Percentiles rank a stretch among this genome's conserved stretches.
Evolutionary conservation across 2,329 filamentous ascomycete species (phyloP).

Genomic region (Pestalotiopsis sp.): DNA sequence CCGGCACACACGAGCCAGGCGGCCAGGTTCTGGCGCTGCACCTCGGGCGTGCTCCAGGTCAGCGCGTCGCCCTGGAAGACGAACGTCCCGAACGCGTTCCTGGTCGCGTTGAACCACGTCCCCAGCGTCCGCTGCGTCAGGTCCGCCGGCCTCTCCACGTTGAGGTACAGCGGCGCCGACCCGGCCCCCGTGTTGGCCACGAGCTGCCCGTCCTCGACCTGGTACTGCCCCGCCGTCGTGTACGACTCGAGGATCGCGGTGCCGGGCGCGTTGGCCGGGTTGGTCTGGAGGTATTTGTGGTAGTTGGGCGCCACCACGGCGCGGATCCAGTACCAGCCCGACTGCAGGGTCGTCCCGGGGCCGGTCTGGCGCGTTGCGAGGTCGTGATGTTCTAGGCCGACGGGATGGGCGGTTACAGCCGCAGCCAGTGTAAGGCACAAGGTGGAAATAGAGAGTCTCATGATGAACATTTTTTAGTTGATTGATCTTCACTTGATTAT

Average conservation of each 20-base stretch:
- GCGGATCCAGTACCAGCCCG: conserved; percentile 59
- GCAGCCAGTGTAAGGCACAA: not conserved
- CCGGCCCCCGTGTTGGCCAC: conserved; percentile 48
- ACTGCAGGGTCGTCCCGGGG: conserved; percentile 41
- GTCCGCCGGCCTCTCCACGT: conserved; percentile 48
- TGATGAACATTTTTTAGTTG: not conserved
- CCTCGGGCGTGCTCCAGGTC: conserved; percentile 51
- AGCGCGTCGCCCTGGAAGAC: conserved; percentile 60
- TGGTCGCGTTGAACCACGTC: conserved; percentile 51
- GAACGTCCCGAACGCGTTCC: conserved; percentile 59
- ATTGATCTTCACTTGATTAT: not conserved
- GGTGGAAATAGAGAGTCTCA: not conserved
- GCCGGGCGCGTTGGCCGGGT: conserved; percentile 44
- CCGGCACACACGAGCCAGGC: conserved; percentile 62
- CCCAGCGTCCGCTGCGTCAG: conserved; percentile 49
- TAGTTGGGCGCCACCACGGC: conserved; percentile 60
- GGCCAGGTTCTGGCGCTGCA: conserved; percentile 55
- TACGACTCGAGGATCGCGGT: conserved; percentile 53
- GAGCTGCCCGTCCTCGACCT: conserved; percentile 57
- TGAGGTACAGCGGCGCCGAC: conserved; percentile 42
- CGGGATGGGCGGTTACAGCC: not conserved
- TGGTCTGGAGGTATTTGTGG: conserved; percentile 56
- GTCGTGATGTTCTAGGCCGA: not conserved
- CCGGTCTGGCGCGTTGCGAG: not conserved
- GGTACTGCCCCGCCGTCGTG: conserved; percentile 60